Conservation (phyloP, 805 yeast species). For the Wickerhamomyces rabaulensis region DNA sequence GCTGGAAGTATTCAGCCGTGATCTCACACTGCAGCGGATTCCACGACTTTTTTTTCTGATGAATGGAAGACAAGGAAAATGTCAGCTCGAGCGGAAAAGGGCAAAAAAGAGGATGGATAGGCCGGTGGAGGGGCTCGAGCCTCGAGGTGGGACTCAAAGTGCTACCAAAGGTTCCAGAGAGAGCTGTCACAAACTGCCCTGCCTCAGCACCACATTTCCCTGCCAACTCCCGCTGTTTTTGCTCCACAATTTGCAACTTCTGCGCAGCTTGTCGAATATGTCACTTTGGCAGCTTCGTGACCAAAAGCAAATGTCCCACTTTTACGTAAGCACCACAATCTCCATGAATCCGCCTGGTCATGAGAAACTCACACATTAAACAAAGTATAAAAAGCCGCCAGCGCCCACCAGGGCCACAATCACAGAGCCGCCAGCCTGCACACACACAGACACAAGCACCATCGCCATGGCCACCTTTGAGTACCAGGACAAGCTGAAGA, state of each 20-base stretch:
- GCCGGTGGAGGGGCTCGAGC: too few species aligned
- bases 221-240: too few species aligned
- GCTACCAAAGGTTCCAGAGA: too few species aligned
- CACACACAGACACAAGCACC: too few species aligned
- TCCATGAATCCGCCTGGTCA: background rate
- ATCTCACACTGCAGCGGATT: background rate
- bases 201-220: too few species aligned
- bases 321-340: background rate
- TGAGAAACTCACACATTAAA: background rate
- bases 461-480: constrained; percentile 46
- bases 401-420: background rate
- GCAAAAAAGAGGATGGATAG: background rate
- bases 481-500: constrained; percentile 51
- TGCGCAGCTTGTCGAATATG: background rate
- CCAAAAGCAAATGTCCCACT: background rate
- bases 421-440: too few species aligned
- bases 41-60: background rate
- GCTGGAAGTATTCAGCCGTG: background rate
- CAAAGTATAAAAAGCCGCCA: background rate
- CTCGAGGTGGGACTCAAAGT: too few species aligned
- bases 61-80: background rate
- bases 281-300: background rate
- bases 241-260: too few species aligned
- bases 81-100: background rate
- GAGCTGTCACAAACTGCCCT: too few species aligned